Percentiles rank a stretch among this genome's conserved stretches.
These are phyloP conservation scores for Aspergillus ellipticus DNA, from an alignment of 495 filamentous ascomycete species.

Conservation along the genomic window DNA sequence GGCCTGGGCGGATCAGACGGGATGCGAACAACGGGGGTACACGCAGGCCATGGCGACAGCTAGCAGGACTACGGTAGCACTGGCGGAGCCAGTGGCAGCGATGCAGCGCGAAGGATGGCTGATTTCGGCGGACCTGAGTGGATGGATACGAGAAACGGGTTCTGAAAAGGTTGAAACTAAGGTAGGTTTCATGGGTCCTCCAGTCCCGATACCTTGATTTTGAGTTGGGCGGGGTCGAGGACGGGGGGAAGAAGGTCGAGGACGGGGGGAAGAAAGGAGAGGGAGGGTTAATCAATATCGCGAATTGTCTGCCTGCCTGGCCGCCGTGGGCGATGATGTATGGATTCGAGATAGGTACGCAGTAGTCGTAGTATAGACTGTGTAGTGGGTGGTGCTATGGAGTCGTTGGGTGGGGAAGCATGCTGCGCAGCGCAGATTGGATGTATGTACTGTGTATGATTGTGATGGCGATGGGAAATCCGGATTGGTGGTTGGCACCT, in stretches of 20 bases:
- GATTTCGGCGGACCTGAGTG: slow-evolving; percentile 13
- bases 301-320: no score
- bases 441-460: neutral
- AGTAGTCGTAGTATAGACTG: no score
- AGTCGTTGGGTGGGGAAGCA: no score
- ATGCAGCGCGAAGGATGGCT: slow-evolving; percentile 14
- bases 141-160: slow-evolving; percentile 11
- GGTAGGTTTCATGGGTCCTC: slow-evolving; percentile 4
- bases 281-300: no score
- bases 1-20: neutral
- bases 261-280: neutral
- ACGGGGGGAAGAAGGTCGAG: neutral
- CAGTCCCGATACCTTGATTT: slow-evolving; percentile 12
- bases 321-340: no score
- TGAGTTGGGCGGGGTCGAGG: slow-evolving; percentile 12
- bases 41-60: neutral
- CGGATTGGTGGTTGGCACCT: neutral
- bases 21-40: neutral
- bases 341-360: no score
- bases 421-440: no score
- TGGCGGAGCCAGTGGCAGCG: slow-evolving; percentile 1
- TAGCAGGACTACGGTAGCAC: neutral
- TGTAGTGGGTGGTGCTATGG: no score
- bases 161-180: slow-evolving; percentile 7
- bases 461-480: neutral